These are phyloP conservation scores for Pterocarpus macrocarpus DNA, from an alignment of 306 rosid species.

Conservation along the genomic window DNA sequence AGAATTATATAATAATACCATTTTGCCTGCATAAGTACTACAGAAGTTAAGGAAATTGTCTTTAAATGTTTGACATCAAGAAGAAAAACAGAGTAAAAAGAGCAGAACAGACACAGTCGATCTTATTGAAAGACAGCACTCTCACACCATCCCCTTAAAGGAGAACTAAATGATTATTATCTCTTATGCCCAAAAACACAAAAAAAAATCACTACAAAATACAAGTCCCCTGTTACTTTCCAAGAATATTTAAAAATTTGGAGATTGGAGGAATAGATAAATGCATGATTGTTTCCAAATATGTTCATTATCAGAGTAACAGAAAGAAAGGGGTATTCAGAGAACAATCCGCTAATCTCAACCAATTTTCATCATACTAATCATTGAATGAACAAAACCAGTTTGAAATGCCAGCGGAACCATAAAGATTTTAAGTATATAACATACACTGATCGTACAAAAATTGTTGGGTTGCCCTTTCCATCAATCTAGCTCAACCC, in stretches of 20 bases:
- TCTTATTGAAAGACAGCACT: constrained; percentile 5
- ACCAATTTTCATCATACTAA: background rate
- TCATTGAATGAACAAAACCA: constrained; percentile 8
- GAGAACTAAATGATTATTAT: background rate
- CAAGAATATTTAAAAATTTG: background rate
- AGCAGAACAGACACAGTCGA: background rate
- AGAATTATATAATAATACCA: constrained; percentile 85
- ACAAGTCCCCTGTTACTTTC: background rate
- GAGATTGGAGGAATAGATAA: constrained; percentile 7
- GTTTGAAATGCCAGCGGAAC: constrained; percentile 4
- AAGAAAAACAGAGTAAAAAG: constrained; percentile 3
- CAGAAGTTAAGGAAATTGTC: constrained; percentile 32
- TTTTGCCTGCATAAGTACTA: constrained; percentile 69
- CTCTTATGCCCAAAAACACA: background rate
- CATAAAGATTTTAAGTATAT: background rate
- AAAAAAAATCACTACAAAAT: background rate
- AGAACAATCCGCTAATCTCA: background rate
- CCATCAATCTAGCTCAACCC: background rate
- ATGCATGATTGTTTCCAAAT: background rate
- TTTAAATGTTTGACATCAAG: background rate
- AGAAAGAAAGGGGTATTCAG: constrained; percentile 2
- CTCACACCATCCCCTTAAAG: background rate
- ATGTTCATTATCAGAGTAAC: background rate
- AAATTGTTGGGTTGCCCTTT: background rate
- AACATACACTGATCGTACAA: background rate